Percentiles rank a stretch among this genome's conserved stretches.
Conservation (phyloP, 106 monocot genomes). For the Apostasia shenzhenica region DNA sequence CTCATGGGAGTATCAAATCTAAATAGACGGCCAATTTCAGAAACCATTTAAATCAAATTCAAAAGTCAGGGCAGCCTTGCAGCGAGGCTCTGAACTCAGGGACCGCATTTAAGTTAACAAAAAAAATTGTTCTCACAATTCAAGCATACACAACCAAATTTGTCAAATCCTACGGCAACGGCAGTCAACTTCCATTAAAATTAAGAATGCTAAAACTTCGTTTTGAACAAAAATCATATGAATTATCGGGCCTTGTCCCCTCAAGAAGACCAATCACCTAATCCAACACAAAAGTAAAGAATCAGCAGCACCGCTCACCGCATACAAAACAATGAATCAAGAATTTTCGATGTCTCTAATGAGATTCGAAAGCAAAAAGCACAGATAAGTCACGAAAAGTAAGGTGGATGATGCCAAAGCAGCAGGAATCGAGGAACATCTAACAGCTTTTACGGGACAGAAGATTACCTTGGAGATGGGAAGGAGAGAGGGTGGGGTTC, state of each 20-base stretch:
- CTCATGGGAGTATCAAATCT: too few relatives aligned
- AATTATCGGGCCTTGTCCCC: not conserved
- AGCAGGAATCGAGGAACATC: not conserved
- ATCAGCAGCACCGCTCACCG: not conserved
- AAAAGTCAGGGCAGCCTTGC: too few relatives aligned
- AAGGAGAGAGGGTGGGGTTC: slow-evolving; percentile 80
- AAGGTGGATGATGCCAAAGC: not conserved
- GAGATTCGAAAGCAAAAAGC: not conserved
- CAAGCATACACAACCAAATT: not conserved
- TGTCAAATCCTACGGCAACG: not conserved
- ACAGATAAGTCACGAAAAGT: not conserved
- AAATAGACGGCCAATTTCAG: too few relatives aligned
- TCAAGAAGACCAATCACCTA: not conserved
- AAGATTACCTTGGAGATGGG: slow-evolving; percentile 58
- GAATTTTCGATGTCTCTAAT: not conserved
- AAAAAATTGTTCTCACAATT: not conserved
- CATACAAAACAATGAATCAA: not conserved
- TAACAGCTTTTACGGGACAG: not conserved
- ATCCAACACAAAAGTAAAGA: not conserved
- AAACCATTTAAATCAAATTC: too few relatives aligned
- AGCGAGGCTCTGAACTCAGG: too few relatives aligned
- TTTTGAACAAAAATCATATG: not conserved
- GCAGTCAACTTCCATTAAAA: not conserved
- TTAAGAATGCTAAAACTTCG: not conserved
- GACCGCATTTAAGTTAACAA: not conserved